Percentiles rank a stretch among this genome's conserved stretches.
Conservation (phyloP, 495 filamentous ascomycete species). For the Beverwykella pulmonaria region DNA sequence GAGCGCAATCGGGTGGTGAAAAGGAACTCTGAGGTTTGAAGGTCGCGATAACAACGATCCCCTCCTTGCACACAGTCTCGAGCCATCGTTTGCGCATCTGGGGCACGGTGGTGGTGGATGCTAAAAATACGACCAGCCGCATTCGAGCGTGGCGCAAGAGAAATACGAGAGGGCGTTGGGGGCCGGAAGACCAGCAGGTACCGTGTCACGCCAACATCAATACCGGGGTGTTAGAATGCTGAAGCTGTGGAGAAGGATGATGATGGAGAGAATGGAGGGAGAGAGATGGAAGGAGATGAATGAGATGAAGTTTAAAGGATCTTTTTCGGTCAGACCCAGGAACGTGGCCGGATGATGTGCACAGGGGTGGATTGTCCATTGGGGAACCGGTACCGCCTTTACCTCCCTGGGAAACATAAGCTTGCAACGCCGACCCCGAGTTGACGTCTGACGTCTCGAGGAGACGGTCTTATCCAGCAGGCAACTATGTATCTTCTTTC, state of each 20-base stretch:
- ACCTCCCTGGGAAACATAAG: too few species aligned
- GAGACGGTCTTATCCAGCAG: too few species aligned
- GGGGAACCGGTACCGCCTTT: background rate
- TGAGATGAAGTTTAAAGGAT: background rate
- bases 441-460: too few species aligned
- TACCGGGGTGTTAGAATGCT: background rate
- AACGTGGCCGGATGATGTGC: background rate
- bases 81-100: background rate
- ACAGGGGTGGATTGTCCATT: conserved; percentile 4
- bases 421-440: too few species aligned
- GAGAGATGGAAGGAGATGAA: background rate
- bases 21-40: background rate
- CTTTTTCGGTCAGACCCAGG: background rate
- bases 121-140: conserved; percentile 38
- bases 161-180: conserved; percentile 4
- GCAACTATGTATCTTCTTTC: too few species aligned
- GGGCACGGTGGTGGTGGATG: background rate
- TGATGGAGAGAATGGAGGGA: background rate
- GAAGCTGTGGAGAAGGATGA: background rate
- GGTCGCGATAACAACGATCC: background rate
- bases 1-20: background rate
- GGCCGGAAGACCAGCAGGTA: conserved; percentile 4
- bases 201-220: background rate
- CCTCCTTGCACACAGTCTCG: background rate
- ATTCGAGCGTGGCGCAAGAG: background rate